Percentiles rank a stretch among this genome's conserved stretches.
Conservation (phyloP, 2,329 filamentous ascomycete species). For the Colletotrichum plurivorum region DNA sequence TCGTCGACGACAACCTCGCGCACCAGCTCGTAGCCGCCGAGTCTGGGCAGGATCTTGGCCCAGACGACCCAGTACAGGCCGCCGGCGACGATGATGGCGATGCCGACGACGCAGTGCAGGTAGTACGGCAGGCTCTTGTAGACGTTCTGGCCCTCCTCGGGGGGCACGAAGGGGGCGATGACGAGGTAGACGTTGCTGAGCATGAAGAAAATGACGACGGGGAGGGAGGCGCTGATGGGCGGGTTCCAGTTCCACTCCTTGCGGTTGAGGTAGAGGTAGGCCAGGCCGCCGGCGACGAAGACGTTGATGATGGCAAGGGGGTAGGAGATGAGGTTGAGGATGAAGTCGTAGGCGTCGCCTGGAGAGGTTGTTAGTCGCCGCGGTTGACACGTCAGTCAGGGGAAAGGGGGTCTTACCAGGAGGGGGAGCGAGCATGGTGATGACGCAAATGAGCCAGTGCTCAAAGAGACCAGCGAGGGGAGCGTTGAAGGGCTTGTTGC, state of each 20-base stretch:
- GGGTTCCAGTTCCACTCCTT: conserved; percentile 65
- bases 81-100: conserved; percentile 66
- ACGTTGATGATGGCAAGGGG: conserved; percentile 72
- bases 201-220: conserved; percentile 71
- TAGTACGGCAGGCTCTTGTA: conserved; percentile 70
- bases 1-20: conserved; percentile 67
- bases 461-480: conserved; percentile 73
- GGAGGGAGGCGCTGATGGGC: conserved; percentile 67
- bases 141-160: conserved; percentile 64
- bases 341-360: conserved; percentile 33
- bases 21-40: conserved; percentile 69
- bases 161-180: conserved; percentile 71
- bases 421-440: conserved; percentile 77
- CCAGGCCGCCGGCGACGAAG: conserved; percentile 66
- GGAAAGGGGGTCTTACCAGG: conserved; percentile 76
- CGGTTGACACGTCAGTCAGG: not conserved
- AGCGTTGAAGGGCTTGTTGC: conserved; percentile 74
- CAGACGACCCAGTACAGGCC: conserved; percentile 71
- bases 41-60: conserved; percentile 65
- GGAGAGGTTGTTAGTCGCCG: conserved; percentile 16
- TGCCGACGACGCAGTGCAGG: conserved; percentile 70
- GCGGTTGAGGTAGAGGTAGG: conserved; percentile 67
- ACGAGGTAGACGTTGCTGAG: conserved; percentile 74
- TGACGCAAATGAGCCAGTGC: conserved; percentile 75
- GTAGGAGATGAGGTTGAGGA: conserved; percentile 71